Evolutionary conservation across 139 green algal genomes (phyloP).

Genomic region (Microglena sp.): DNA sequence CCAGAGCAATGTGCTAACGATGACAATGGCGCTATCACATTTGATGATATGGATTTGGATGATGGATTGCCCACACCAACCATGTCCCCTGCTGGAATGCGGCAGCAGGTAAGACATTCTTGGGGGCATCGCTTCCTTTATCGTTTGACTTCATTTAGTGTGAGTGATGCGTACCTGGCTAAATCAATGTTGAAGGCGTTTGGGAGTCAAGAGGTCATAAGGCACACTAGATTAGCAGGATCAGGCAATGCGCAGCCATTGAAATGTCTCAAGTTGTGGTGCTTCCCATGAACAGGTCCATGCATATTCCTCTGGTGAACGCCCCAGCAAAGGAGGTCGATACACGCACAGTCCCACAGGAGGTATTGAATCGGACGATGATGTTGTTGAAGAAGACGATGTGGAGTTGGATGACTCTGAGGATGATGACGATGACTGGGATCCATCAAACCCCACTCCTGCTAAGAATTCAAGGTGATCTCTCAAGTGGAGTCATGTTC

Average conservation of each 20-base stretch:
- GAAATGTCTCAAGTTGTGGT: neutral
- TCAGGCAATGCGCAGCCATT: neutral
- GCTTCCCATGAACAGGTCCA: neutral
- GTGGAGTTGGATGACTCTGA: slow-evolving; percentile 5
- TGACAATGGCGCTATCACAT: no score
- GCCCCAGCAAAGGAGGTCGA: neutral
- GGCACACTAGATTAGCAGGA: slow-evolving; percentile 3
- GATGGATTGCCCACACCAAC: no score
- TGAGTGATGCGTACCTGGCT: no score
- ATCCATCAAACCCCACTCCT: neutral
- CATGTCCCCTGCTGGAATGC: no score
- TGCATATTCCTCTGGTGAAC: neutral
- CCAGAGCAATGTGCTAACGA: no score
- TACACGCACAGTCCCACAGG: neutral
- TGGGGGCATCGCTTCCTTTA: no score
- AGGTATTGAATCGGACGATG: neutral
- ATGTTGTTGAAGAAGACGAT: neutral
- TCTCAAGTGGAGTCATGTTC: no score
- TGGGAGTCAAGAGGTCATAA: neutral
- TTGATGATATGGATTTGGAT: no score
- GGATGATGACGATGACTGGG: slow-evolving; percentile 1
- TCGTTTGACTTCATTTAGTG: no score
- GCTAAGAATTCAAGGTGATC: no score
- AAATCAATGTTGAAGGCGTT: neutral
- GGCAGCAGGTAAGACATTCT: no score